Conservation (phyloP, 805 yeast genomes). For the Ogataea glucozyma region DNA sequence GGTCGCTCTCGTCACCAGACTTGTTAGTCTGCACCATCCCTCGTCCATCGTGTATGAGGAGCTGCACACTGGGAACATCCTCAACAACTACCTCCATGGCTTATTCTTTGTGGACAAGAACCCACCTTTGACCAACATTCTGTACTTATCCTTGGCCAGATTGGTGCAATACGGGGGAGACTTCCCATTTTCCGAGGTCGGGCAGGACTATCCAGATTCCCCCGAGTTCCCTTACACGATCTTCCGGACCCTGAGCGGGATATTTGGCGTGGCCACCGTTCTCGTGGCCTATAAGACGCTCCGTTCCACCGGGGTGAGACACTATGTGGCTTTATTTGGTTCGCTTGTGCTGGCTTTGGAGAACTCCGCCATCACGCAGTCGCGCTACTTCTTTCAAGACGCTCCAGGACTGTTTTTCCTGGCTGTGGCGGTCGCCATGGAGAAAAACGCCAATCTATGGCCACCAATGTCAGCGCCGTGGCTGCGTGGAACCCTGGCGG, state of each 20-base stretch:
- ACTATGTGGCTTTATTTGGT: slow-evolving; percentile 50
- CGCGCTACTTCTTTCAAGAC: slow-evolving; percentile 52
- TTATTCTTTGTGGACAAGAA: slow-evolving; percentile 71
- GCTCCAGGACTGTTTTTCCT: slow-evolving; percentile 47
- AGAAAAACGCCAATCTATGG: slow-evolving; percentile 31
- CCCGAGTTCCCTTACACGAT: slow-evolving; percentile 47
- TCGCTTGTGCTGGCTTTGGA: slow-evolving; percentile 58
- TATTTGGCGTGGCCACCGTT: slow-evolving; percentile 54
- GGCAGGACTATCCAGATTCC: slow-evolving; percentile 27
- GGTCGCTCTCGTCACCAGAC: slow-evolving; percentile 56
- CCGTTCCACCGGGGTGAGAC: slow-evolving; percentile 55
- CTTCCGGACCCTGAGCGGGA: slow-evolving; percentile 58
- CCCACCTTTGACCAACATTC: slow-evolving; percentile 78
- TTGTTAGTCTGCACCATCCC: slow-evolving; percentile 61
- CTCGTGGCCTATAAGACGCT: slow-evolving; percentile 56
- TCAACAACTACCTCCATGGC: slow-evolving; percentile 72
- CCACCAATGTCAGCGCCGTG: slow-evolving; percentile 50
- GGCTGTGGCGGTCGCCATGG: slow-evolving; percentile 42
- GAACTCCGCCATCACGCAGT: slow-evolving; percentile 61
- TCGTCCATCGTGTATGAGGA: slow-evolving; percentile 86
- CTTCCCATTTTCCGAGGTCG: slow-evolving; percentile 59
- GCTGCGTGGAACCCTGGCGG: slow-evolving; percentile 48
- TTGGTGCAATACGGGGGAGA: slow-evolving; percentile 62
- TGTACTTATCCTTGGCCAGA: slow-evolving; percentile 61
- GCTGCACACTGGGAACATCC: slow-evolving; percentile 88